phyloP scores from a whole-genome alignment of 768 basidiomycete species.

The Cubamyces lactineus region DNA sequence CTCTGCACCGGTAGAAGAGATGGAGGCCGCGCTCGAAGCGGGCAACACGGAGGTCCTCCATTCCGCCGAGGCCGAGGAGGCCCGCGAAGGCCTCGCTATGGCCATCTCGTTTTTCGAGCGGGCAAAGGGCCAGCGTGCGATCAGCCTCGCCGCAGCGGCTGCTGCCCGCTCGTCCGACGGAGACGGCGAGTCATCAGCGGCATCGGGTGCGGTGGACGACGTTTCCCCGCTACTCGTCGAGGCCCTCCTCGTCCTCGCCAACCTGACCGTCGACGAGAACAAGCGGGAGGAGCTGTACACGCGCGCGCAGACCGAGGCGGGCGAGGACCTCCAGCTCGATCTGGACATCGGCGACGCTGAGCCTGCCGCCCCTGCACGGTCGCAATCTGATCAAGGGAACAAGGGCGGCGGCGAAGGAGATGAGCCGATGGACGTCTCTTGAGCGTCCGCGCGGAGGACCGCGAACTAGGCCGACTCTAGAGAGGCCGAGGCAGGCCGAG shows the following conservation, averaged over 20 bases:
- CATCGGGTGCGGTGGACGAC: constrained; percentile 15
- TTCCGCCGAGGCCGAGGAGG: constrained; percentile 57
- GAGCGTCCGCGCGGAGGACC: background rate
- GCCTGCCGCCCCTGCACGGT: constrained; percentile 10
- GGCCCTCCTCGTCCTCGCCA: constrained; percentile 61
- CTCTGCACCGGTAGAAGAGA: constrained; percentile 54
- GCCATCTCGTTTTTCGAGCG: constrained; percentile 44
- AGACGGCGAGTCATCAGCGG: background rate
- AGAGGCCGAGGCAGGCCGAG: background rate
- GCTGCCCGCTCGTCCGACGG: background rate
- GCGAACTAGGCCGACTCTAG: background rate
- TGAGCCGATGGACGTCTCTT: constrained; percentile 14
- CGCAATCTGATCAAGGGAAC: constrained; percentile 28
- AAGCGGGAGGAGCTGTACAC: constrained; percentile 55
- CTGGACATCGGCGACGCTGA: constrained; percentile 12
- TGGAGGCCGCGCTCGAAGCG: constrained; percentile 56
- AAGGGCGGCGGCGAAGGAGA: background rate
- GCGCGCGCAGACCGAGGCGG: constrained; percentile 53
- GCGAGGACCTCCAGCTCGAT: constrained; percentile 40
- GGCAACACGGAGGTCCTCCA: constrained; percentile 44
- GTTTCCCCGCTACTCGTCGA: constrained; percentile 47
- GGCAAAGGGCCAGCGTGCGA: constrained; percentile 29
- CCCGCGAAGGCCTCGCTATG: constrained; percentile 51
- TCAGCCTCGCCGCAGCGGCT: background rate
- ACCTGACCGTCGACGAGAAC: constrained; percentile 52